Evolutionary conservation across 1,139 yeast species (phyloP), one percentile per base, ranked within the genome.

Genomic region (Diutina siamensis): DNA sequence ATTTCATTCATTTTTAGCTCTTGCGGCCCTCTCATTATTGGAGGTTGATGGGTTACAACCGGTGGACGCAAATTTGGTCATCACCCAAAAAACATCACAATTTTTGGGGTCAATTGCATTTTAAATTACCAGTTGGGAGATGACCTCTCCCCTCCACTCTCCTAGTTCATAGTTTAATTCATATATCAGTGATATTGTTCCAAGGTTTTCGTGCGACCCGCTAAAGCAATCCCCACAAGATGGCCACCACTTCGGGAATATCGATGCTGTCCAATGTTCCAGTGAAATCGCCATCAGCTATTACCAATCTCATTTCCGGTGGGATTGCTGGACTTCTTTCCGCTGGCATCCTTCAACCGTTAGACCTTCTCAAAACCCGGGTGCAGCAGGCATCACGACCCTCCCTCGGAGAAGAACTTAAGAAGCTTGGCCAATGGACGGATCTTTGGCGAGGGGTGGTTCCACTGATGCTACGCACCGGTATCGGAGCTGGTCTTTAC

Each of bases 391-490:
- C 52, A 54, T 12, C 60, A 72, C 17, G 60, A 69, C 22, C 35
- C 35, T 18, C 28, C 40, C 57, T 72, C 54, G 46, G 63, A 45
- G 60, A 62, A 38, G 77, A 79, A 40, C 57, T 83, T 15, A 63
- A 62, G 47, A 68, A 73, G 45, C 58, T 81, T 33, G 64, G 70
- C 13, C 65, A 72, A 35, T 56, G 76, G 20, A 61, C 62, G 46
- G 80, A 80, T 48, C 67, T 89, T 46, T 92, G 98, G 98, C 71
- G 96, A 48, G 98, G 98, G 1, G 89, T 96, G 0, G 57, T 88
- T 35, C 97, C 97, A 0, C 85, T 95, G 27, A 89, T 94, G 1
- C 58, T 92, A 34, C 70, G 98, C 49, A 89, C 96, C 0, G 87
- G 97, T 1, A 69, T 87, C 18, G 98, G 98, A 0, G 85, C 95